These are phyloP conservation scores for Blastosporella zonata DNA, from an alignment of 1,284 basidiomycete species.

Conservation along the genomic window DNA sequence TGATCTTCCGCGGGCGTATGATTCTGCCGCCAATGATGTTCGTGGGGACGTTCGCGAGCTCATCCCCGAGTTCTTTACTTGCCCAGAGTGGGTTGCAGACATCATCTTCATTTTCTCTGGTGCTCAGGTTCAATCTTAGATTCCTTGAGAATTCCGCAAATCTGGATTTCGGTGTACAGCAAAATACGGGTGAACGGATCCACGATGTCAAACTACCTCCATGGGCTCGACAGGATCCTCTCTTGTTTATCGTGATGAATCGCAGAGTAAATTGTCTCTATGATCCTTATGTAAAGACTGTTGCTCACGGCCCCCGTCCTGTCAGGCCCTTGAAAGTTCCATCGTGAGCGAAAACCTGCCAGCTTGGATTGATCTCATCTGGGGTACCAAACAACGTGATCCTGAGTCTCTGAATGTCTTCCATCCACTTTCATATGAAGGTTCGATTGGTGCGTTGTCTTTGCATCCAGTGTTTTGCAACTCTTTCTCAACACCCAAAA, in stretches of 20 bases:
- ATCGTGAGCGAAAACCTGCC: constrained; percentile 86
- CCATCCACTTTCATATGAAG: constrained; percentile 94
- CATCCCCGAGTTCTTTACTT: constrained; percentile 90
- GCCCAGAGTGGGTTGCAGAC: constrained; percentile 52
- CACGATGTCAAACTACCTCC: constrained; percentile 88
- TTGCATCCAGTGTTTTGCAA: background rate
- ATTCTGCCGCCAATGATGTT: constrained; percentile 83
- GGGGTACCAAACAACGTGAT: constrained; percentile 87
- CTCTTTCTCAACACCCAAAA: constrained; percentile 26
- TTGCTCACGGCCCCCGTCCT: background rate
- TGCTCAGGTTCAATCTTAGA: constrained; percentile 30
- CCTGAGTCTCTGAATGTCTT: constrained; percentile 81
- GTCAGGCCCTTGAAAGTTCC: constrained; percentile 85
- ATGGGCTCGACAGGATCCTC: constrained; percentile 86
- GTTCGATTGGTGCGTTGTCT: constrained; percentile 68
- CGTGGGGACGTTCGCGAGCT: constrained; percentile 94
- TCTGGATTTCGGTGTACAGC: constrained; percentile 83
- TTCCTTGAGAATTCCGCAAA: constrained; percentile 74
- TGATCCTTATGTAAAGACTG: background rate
- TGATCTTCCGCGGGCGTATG: constrained; percentile 75
- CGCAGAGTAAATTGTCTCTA: constrained; percentile 54
- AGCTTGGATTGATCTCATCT: constrained; percentile 91
- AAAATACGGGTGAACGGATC: constrained; percentile 79
- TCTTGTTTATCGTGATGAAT: constrained; percentile 82
- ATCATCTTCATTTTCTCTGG: background rate